phyloP scores from a whole-genome alignment of 192 early-diverging fungal genomes.

The Entophlyctis luteolus region DNA sequence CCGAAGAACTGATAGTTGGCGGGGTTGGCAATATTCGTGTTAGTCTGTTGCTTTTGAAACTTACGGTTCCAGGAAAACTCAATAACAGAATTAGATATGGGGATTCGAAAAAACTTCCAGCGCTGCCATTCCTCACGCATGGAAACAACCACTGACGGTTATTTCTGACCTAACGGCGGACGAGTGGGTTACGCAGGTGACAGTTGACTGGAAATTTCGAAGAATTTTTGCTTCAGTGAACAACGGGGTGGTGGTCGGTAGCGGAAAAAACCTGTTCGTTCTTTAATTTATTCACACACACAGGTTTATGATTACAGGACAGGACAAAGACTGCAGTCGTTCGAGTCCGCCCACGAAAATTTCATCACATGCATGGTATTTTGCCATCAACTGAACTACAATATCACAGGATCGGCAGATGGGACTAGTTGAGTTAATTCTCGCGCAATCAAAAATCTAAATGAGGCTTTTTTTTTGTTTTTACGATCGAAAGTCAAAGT shows the following conservation, averaged over 20 bases:
- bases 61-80: neutral
- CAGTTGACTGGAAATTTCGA: constrained; percentile 21
- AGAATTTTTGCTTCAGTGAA: constrained; percentile 44
- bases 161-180: constrained; percentile 41
- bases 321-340: constrained; percentile 36
- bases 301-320: constrained; percentile 49
- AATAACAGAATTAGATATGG: constrained; percentile 31
- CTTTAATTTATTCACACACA: too few species aligned
- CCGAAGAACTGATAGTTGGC: constrained; percentile 42
- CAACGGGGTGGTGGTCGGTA: constrained; percentile 37
- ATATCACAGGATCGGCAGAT: constrained; percentile 49
- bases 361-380: constrained; percentile 42
- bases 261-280: neutral
- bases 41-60: neutral
- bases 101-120: constrained; percentile 25
- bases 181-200: constrained; percentile 44
- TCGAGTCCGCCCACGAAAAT: constrained; percentile 37
- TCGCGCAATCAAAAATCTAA: neutral
- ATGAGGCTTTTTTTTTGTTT: too few species aligned
- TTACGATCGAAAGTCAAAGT: constrained; percentile 43
- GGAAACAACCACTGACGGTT: constrained; percentile 31
- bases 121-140: constrained; percentile 18
- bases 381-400: constrained; percentile 37
- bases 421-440: constrained; percentile 34
- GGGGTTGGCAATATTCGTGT: constrained; percentile 46